Evolutionary conservation across 1,139 yeast genomes (phyloP).

Genomic region (Scheffersomyces cryptocercus): DNA sequence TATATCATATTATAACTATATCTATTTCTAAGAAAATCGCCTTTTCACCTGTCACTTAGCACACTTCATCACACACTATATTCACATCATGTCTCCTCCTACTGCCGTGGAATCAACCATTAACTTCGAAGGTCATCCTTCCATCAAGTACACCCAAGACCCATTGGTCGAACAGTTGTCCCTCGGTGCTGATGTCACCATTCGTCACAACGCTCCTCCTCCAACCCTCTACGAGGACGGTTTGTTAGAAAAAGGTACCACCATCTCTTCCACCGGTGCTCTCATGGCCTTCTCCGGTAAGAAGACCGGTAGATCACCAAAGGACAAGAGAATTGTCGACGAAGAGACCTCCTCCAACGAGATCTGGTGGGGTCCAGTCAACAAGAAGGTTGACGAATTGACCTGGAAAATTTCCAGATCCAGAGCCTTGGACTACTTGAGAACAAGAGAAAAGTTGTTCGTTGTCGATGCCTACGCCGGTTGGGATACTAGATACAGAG

Average conservation of each 20-base stretch:
- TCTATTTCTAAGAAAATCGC: no score
- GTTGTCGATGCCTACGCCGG: constrained; percentile 98
- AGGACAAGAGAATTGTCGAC: constrained; percentile 96
- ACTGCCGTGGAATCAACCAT: constrained; percentile 50
- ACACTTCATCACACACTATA: not conserved
- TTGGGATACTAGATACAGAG: constrained; percentile 98
- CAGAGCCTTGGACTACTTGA: constrained; percentile 94
- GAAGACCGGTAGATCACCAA: constrained; percentile 98
- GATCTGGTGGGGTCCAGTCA: constrained; percentile 99
- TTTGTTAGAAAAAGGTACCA: constrained; percentile 84
- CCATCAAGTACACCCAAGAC: constrained; percentile 43
- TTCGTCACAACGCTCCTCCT: constrained; percentile 89
- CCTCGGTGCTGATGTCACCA: constrained; percentile 48
- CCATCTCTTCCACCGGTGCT: constrained; percentile 92
- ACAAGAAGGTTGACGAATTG: constrained; percentile 89
- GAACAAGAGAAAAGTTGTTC: constrained; percentile 92
- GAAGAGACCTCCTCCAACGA: constrained; percentile 81
- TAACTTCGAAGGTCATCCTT: constrained; percentile 45
- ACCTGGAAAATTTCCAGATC: constrained; percentile 97
- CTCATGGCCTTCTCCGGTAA: constrained; percentile 93
- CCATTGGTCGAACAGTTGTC: constrained; percentile 47
- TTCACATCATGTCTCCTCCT: constrained; percentile 44
- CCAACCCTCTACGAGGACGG: constrained; percentile 96
- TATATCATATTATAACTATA: no score
- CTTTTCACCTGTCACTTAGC: no score